Evolutionary conservation across 2,329 filamentous ascomycete species (phyloP).

Genomic region (Dactylellina sp.): DNA sequence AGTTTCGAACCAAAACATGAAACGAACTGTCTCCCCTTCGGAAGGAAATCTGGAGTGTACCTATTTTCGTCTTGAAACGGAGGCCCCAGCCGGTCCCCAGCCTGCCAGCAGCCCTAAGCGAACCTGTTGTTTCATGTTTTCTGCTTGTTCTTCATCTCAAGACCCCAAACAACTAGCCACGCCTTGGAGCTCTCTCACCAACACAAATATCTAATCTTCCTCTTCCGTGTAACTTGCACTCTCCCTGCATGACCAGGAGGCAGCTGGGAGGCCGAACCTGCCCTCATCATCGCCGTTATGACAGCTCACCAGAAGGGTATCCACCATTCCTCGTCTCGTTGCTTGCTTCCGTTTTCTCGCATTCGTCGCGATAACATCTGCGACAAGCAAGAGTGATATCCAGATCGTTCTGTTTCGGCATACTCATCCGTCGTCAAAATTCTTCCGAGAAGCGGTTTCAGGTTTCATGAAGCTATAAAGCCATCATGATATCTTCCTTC

Average conservation of each 20-base stretch:
- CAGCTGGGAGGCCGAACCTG: not conserved
- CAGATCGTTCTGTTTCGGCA: slow-evolving; percentile 23
- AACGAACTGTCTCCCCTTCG: slow-evolving; percentile 31
- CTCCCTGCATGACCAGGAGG: slow-evolving; percentile 52
- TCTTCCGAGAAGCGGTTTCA: slow-evolving; percentile 22
- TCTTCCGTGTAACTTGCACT: slow-evolving; percentile 36
- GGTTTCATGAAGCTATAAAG: slow-evolving; percentile 40
- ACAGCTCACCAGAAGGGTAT: slow-evolving; percentile 24
- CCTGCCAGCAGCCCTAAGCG: slow-evolving; percentile 40
- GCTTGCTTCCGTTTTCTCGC: slow-evolving; percentile 20
- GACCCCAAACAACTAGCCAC: no score
- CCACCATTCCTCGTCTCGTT: slow-evolving; percentile 44
- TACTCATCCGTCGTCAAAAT: slow-evolving; percentile 21
- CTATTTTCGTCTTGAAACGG: slow-evolving; percentile 50
- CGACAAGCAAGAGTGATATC: slow-evolving; percentile 6
- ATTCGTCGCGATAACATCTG: slow-evolving; percentile 36
- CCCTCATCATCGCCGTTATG: slow-evolving; percentile 23
- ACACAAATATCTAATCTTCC: slow-evolving; percentile 13
- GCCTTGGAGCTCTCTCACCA: not conserved
- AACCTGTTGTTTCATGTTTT: slow-evolving; percentile 44
- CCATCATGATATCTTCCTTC: slow-evolving; percentile 13
- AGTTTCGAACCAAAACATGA: slow-evolving; percentile 44
- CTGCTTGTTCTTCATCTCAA: not conserved
- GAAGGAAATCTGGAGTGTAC: slow-evolving; percentile 10
- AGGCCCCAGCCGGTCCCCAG: no score